Percentiles rank a stretch among this genome's conserved stretches.
These are phyloP conservation scores for Pleurotus sapidus DNA, from an alignment of 768 basidiomycete genomes.

Conservation along the genomic window DNA sequence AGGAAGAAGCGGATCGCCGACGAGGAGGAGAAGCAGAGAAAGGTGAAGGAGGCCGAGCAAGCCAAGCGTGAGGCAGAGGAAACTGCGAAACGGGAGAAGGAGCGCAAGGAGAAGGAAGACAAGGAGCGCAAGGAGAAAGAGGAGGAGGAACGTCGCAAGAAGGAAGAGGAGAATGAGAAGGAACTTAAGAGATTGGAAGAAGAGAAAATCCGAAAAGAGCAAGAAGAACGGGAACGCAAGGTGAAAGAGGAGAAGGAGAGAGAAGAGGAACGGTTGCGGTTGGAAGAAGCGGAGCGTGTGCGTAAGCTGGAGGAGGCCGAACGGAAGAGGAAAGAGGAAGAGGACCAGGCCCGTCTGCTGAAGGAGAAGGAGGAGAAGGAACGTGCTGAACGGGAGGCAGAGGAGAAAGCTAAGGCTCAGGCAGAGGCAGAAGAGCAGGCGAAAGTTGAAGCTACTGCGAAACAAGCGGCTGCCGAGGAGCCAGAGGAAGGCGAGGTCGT, in stretches of 20 bases:
- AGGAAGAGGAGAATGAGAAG: constrained; percentile 42
- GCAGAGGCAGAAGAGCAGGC: constrained; percentile 26
- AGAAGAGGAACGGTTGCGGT: constrained; percentile 26
- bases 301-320: constrained; percentile 32
- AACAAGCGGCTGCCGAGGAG: constrained; percentile 27
- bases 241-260: constrained; percentile 39
- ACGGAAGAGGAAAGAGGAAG: constrained; percentile 21
- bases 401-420: constrained; percentile 37
- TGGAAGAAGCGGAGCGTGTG: constrained; percentile 29
- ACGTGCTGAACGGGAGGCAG: constrained; percentile 38
- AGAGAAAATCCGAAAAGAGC: constrained; percentile 37
- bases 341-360: constrained; percentile 38
- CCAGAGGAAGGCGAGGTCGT: constrained; percentile 30
- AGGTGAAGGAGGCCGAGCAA: constrained; percentile 28
- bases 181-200: constrained; percentile 34
- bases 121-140: constrained; percentile 27
- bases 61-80: constrained; percentile 19
- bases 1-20: constrained; percentile 46
- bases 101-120: constrained; percentile 34
- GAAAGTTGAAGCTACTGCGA: constrained; percentile 30
- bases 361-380: constrained; percentile 51
- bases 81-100: constrained; percentile 33
- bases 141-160: constrained; percentile 40
- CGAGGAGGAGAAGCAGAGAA: constrained; percentile 35
- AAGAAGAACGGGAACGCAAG: constrained; percentile 38